Base-by-base conservation (phyloP, 352 stramenopile genomes). In the Hyaloperonospora brassicae region DNA sequence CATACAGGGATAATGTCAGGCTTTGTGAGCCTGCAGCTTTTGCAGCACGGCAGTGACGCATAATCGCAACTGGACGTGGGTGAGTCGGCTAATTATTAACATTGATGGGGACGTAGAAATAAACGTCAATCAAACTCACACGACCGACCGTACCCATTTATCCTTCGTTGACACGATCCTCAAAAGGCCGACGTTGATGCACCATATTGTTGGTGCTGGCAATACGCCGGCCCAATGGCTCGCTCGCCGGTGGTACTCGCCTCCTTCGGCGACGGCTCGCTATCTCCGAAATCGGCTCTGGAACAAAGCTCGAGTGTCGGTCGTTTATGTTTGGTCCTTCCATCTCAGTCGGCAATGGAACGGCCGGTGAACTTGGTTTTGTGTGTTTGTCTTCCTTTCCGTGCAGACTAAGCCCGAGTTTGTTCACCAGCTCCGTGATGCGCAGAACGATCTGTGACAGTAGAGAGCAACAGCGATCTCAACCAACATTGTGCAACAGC, bases 1-100 rank as follows among this genome's bases (percentile, higher is more conserved):
- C 57, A 75, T 47, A 78, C 71, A 7, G 79, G 76, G 25, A 84
- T 73, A 14, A 66, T 89, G 39, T 66, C 77, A 17, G 79, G 79
- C 23, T 70, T 53, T 7, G 61, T 87, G 24, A 52, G 50, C 42
- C 50, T 77, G 25, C 35, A 65, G 6, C 60, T 80, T 30, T 50
- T 64, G 17, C 66, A 73, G 23, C 62, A 64, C 43, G 46, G 59
- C 7, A 72, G 40, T 21, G 58, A 44, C 23, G 61, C 52, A 17
- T 66, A 52, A n/a, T 25, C 31, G 59, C 31, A 27, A 43, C 13
- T 36, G 9, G 52, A 42, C 17, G 45, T 30, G 21, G 42, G 42
- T 31, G 31, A 70, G 38, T 61, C 23, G 22, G 22, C 14, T 57
- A 58, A 68, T 64, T 64, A 66, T 69, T 64, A 63, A 55, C 55